Conservation (phyloP, 1,139 yeast species). For the Pichia sp. region DNA sequence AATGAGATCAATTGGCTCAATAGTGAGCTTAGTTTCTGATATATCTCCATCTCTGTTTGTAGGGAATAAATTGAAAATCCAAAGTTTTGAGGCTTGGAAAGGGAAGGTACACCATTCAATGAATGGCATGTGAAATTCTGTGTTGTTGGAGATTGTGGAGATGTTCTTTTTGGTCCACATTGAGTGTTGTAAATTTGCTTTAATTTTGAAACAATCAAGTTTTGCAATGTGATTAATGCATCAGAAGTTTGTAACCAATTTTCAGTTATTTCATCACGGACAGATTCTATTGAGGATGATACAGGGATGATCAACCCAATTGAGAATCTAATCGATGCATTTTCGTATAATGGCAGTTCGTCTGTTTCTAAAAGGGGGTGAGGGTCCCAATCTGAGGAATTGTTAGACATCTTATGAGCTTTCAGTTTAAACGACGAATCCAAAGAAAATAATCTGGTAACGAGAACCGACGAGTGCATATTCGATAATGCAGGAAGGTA, state of each 20-base stretch:
- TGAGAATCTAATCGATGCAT: slow-evolving; percentile 38
- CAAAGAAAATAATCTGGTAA: slow-evolving; percentile 44
- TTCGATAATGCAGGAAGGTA: slow-evolving; percentile 42
- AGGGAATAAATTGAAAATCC: slow-evolving; percentile 37
- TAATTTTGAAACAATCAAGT: slow-evolving; percentile 39
- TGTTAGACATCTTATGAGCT: slow-evolving; percentile 5
- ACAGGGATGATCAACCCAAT: slow-evolving; percentile 50
- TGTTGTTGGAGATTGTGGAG: too few relatives aligned
- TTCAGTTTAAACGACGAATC: slow-evolving; percentile 25
- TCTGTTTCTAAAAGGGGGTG: slow-evolving; percentile 22
- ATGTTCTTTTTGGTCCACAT: slow-evolving; percentile 23
- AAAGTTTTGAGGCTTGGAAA: slow-evolving; percentile 19
- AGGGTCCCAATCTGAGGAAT: slow-evolving; percentile 27
- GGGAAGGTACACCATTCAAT: too few relatives aligned
- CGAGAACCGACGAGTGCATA: slow-evolving; percentile 38
- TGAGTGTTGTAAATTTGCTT: slow-evolving; percentile 28
- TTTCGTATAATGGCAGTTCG: slow-evolving; percentile 21
- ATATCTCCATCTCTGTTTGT: slow-evolving; percentile 45
- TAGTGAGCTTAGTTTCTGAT: slow-evolving; percentile 37
- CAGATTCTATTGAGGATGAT: slow-evolving; percentile 32
- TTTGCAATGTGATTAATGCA: slow-evolving; percentile 41
- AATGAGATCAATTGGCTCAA: slow-evolving; percentile 41
- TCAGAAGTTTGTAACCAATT: slow-evolving; percentile 51
- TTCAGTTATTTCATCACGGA: slow-evolving; percentile 43
- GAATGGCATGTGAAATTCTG: not conserved